Evolutionary conservation across 169 alveolate genomes (phyloP).

Genomic region (Plasmodium vinckei): DNA sequence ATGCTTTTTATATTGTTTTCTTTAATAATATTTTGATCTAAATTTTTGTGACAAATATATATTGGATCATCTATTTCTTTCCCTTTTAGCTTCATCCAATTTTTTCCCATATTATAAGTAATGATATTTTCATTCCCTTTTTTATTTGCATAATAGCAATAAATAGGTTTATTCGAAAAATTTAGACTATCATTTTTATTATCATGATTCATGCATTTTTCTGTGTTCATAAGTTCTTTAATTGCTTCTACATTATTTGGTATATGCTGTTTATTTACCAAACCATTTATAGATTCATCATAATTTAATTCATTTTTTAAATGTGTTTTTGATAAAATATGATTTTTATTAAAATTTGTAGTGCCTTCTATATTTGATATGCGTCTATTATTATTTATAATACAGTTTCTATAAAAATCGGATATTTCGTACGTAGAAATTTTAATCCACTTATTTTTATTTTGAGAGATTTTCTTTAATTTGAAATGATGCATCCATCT

Average conservation of each 20-base stretch:
- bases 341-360: too few species aligned
- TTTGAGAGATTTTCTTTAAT: background rate
- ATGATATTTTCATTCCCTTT: conserved; percentile 16
- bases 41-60: conserved; percentile 22
- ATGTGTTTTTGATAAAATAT: too few species aligned
- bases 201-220: background rate
- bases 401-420: background rate
- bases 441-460: background rate
- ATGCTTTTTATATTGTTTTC: conserved; percentile 13
- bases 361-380: too few species aligned
- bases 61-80: conserved; percentile 53
- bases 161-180: background rate
- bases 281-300: too few species aligned
- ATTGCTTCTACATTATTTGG: background rate
- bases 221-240: background rate
- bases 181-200: background rate
- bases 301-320: too few species aligned
- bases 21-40: conserved; percentile 17
- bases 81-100: conserved; percentile 62
- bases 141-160: conserved; percentile 31
- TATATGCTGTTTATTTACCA: background rate
- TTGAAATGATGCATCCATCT: background rate
- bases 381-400: too few species aligned
- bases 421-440: background rate
- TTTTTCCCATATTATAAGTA: conserved; percentile 45